Base-by-base conservation (phyloP, 805 yeast genomes). In the Lachancea fermentati region DNA sequence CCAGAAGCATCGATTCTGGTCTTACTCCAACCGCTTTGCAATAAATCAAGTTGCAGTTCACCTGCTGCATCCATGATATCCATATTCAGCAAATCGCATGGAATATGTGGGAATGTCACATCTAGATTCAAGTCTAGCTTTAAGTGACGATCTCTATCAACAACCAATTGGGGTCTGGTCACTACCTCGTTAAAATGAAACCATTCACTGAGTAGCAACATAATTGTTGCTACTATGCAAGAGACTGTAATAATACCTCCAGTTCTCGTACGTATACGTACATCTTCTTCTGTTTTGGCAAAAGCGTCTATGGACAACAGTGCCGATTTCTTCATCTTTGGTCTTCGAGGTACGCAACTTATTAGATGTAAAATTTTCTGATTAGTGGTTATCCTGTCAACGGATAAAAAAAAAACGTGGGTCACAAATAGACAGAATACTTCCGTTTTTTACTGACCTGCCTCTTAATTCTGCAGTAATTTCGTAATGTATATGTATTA, bases 211-310 rank as follows among this genome's bases (percentile, higher is more conserved):
- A 79, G 43, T 36, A 88, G 65, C 45, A 93, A 69, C 38, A 82
- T 50, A 16, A 81, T 41, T 13, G 86, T 79, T 2, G 84, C 68
- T 4, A 78, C 37, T 2, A 78, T 54, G 54, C 96, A 83, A 2
- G 76, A 65, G 31, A 93, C 54, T 2, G 97, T 87, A 54, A 93
- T 85, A 19, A 87, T 53, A 2, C 96, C 98, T 39, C 98, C 98
- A 6, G 91, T 73, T 4, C 91, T 73, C 3, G 98, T 93, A 47
- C 84, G 79, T 45, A 93, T 77, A 37, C 85, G 75, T 6, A 95
- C 94, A 60, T 93, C 98, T 56, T 91, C 97, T 26, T 86, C 89
- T 4, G 97, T 85, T 64, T 89, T 91, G 19, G 95, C 76, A 58
- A 91, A 89, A n/a, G 91, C 95, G 63, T 89, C 97, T 44, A 85